Evolutionary conservation across 1,139 yeast genomes (phyloP).

Genomic region (Sugiyamaella novakii): DNA sequence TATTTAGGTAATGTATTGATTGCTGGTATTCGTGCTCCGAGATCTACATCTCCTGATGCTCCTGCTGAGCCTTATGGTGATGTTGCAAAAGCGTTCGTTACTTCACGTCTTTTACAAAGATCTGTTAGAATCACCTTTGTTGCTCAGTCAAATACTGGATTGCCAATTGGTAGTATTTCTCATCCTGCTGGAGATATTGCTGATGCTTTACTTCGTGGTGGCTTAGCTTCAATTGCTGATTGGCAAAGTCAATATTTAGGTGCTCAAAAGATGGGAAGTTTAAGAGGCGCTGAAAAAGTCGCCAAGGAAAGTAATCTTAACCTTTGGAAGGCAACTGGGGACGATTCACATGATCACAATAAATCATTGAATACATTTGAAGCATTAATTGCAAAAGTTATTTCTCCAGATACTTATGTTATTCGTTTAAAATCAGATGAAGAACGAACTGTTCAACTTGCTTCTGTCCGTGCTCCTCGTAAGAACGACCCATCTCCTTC

Average conservation of each 20-base stretch:
- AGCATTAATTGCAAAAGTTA: constrained; percentile 60
- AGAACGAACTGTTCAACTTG: constrained; percentile 61
- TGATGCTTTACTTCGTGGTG: constrained; percentile 64
- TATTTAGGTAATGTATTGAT: constrained; percentile 59
- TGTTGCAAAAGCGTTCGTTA: constrained; percentile 67
- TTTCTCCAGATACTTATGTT: constrained; percentile 69
- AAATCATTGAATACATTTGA: constrained; percentile 44
- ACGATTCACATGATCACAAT: constrained; percentile 26
- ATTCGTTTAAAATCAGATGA: constrained; percentile 49
- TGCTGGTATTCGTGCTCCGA: constrained; percentile 74
- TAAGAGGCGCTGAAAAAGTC: constrained; percentile 65
- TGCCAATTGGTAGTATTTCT: constrained; percentile 56
- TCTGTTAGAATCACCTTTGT: constrained; percentile 59
- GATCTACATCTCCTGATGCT: constrained; percentile 54
- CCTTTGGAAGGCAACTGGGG: constrained; percentile 52
- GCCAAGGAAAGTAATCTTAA: constrained; percentile 68
- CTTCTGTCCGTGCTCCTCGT: constrained; percentile 75
- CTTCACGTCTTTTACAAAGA: constrained; percentile 65
- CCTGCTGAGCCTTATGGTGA: constrained; percentile 55
- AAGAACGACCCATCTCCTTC: constrained; percentile 55
- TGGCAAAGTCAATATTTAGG: constrained; percentile 83
- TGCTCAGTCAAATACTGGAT: constrained; percentile 58
- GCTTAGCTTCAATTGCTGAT: constrained; percentile 75
- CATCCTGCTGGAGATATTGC: constrained; percentile 80
- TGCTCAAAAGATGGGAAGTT: constrained; percentile 57